These are phyloP conservation scores for Phalaenopsis hybrid DNA, from an alignment of 116 monocot genomes.

Conservation along the genomic window DNA sequence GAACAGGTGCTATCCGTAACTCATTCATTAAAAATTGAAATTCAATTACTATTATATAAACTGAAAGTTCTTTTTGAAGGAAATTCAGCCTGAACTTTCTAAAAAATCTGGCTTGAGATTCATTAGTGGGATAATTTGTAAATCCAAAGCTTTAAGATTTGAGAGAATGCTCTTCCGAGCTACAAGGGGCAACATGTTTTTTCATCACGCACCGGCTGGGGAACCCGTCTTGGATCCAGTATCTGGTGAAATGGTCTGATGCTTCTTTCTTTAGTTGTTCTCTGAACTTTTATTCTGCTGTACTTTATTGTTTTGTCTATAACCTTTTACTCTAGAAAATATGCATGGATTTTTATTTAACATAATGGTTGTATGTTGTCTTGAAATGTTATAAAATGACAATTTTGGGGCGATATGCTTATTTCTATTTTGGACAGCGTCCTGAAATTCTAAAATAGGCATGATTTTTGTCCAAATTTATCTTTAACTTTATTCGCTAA, in stretches of 20 bases:
- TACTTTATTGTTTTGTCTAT: background rate
- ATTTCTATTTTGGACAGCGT: background rate
- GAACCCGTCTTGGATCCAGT: slow-evolving; percentile 80
- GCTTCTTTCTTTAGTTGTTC: slow-evolving; percentile 1
- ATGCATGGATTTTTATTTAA: background rate
- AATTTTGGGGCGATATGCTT: background rate
- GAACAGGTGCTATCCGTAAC: slow-evolving; percentile 19
- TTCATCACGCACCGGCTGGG: slow-evolving; percentile 88
- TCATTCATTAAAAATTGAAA: background rate
- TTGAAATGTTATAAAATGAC: background rate
- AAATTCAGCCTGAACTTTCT: slow-evolving; percentile 47
- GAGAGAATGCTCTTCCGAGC: slow-evolving; percentile 81
- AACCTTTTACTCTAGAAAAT: background rate
- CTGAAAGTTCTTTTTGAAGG: slow-evolving; percentile 21
- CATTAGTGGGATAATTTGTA: slow-evolving; percentile 92
- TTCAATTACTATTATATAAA: slow-evolving; percentile 13
- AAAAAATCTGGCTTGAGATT: slow-evolving; percentile 78
- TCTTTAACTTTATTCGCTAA: background rate
- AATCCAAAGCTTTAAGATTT: slow-evolving; percentile 69
- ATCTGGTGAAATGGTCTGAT: slow-evolving; percentile 80
- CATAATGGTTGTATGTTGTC: background rate
- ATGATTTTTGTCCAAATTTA: background rate
- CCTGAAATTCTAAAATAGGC: background rate
- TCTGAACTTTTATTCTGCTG: background rate
- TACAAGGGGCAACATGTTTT: slow-evolving; percentile 98